Evolutionary conservation across 306 rosid genomes (phyloP).

Genomic region (Geum urbanum): DNA sequence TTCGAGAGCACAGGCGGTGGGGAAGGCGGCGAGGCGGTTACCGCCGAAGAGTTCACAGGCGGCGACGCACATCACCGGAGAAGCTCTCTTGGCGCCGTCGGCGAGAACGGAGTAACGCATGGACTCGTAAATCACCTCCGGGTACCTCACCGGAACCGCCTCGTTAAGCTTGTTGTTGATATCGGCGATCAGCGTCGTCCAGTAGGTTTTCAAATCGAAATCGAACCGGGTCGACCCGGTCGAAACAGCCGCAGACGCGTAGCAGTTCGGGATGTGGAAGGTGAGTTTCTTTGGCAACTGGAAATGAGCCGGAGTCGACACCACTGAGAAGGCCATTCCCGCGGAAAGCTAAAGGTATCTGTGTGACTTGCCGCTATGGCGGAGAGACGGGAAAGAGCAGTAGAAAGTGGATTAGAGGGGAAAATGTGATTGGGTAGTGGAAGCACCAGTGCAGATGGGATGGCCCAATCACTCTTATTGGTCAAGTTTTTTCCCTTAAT

Average conservation of each 20-base stretch:
- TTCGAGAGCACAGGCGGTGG: conserved; percentile 95
- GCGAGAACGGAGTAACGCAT: conserved; percentile 87
- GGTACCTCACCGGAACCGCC: conserved; percentile 65
- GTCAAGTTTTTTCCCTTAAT: not conserved
- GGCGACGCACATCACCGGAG: conserved; percentile 94
- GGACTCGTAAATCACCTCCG: conserved; percentile 72
- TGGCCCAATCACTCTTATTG: not conserved
- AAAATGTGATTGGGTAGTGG: not conserved
- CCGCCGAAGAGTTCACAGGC: conserved; percentile 84
- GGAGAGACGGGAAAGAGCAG: not conserved
- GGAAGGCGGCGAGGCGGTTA: conserved; percentile 75
- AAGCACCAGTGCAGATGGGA: not conserved
- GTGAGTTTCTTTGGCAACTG: conserved; percentile 27
- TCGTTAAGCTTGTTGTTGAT: conserved; percentile 76
- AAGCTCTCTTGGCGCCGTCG: conserved; percentile 78
- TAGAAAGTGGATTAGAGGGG: too few species aligned
- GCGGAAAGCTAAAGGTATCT: not conserved
- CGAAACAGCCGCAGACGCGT: conserved; percentile 34
- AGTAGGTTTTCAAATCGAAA: conserved; percentile 77
- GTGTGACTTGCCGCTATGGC: not conserved
- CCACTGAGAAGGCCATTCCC: conserved; percentile 46
- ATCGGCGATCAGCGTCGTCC: conserved; percentile 60
- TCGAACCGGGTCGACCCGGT: conserved; percentile 51
- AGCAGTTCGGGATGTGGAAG: conserved; percentile 41
- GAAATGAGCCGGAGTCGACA: conserved; percentile 33